These are phyloP conservation scores for Aspergillus asperescens DNA, from an alignment of 495 filamentous ascomycete genomes.

Conservation along the genomic window DNA sequence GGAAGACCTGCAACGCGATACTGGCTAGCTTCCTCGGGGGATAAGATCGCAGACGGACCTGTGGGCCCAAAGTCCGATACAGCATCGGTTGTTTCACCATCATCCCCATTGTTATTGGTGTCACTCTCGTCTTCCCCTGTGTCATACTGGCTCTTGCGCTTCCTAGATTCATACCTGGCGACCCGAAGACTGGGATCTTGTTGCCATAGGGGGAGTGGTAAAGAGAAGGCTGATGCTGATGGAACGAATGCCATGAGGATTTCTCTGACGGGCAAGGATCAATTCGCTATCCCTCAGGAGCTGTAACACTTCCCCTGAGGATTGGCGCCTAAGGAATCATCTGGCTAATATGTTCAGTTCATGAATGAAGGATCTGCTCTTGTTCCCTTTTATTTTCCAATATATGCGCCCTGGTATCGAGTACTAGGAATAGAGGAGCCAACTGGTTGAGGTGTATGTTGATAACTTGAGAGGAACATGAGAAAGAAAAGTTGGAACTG, in stretches of 20 bases:
- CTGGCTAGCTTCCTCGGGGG: slow-evolving; percentile 43
- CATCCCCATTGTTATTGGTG: slow-evolving; percentile 11
- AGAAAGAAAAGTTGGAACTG: background rate
- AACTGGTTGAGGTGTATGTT: background rate
- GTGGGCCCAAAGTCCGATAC: slow-evolving; percentile 27
- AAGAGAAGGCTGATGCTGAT: slow-evolving; percentile 34
- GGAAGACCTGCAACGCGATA: slow-evolving; percentile 45
- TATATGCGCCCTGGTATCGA: background rate
- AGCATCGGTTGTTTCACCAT: slow-evolving; percentile 33
- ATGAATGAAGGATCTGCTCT: background rate
- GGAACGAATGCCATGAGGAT: slow-evolving; percentile 31
- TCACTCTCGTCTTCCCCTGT: slow-evolving; percentile 26
- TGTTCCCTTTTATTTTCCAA: background rate
- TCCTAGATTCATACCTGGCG: slow-evolving; percentile 35
- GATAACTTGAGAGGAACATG: too few relatives aligned
- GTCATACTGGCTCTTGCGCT: slow-evolving; percentile 31
- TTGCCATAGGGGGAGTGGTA: slow-evolving; percentile 39
- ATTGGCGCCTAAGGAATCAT: slow-evolving; percentile 5
- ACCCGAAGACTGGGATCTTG: slow-evolving; percentile 33
- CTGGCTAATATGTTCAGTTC: background rate
- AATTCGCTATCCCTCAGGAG: slow-evolving; percentile 6
- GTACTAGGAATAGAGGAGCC: background rate
- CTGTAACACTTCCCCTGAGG: slow-evolving; percentile 12
- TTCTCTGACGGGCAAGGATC: slow-evolving; percentile 3
- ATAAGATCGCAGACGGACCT: slow-evolving; percentile 30